Evolutionary conservation across 768 basidiomycete species (phyloP), one percentile per base, ranked within the genome.

Genomic region (Dictyophora rubrovolvata): DNA sequence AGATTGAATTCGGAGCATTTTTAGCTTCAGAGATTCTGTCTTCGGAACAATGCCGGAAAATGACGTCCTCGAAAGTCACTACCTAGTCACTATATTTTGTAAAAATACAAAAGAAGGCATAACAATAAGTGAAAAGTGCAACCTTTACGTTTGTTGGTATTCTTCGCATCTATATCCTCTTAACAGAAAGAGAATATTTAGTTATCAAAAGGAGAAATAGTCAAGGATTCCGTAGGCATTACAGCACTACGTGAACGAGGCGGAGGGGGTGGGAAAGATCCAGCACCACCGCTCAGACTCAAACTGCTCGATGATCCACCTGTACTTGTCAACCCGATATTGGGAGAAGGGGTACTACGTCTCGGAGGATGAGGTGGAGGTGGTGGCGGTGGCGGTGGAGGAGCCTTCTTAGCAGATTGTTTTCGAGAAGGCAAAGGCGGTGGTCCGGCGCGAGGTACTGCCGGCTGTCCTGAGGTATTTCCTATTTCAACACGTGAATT

Each of bases 321-420:
- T 42, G 56, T n/a, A 20, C 21, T 28, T 47, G 33, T 58, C 34
- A 49, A 34, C 20, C 33, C 48, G 17, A 10, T n/a, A 7, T 51
- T 37, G 1, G 49, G 12, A 37, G 36, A 28, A 21, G 36, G 22
- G 5, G 50, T 35, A 8, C 20, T 17, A 28, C 48, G 48, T 17
- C 57, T 48, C 16, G 33, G 22, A 12, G 11, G 42, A 8, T 36
- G 46, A 21, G 55, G 55, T 12, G 57, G 57, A 28, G 57, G 57
- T 3, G 42, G 42, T n/a, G 55, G 46, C n/a, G 55, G 55, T 12
- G 57, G 57, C 48, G 57, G 57, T 3, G 57, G 57, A 12, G 57
- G 57, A 16, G 49, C 36, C 23, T 52, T 59, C 33, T 53, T 51
- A 21, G n/a, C 23, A 34, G 50, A 33, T 6, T 21, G 34, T 46